phyloP scores from a whole-genome alignment of 1,139 yeast genomes.

The Candida sp. region DNA sequence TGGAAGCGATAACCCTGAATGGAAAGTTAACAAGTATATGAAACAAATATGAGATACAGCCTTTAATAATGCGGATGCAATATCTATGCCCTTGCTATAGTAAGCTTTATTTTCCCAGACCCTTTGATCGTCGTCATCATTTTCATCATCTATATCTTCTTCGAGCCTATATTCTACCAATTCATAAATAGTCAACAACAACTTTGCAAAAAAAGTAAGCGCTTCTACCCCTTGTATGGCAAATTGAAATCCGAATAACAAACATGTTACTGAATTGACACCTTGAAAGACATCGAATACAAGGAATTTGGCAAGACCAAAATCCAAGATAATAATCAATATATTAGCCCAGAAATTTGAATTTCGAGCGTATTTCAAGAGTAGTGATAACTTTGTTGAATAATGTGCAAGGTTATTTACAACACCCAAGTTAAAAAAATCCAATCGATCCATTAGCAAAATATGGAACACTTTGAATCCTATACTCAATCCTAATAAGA shows the following conservation, averaged over 20 bases:
- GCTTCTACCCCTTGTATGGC: conserved; percentile 61
- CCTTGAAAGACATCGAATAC: conserved; percentile 57
- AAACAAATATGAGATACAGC: conserved; percentile 29
- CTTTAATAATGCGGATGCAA: conserved; percentile 43
- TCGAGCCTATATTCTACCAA: conserved; percentile 25
- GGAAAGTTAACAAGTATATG: conserved; percentile 38
- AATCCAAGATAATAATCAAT: conserved; percentile 47
- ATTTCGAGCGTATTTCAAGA: conserved; percentile 14
- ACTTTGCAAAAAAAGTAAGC: conserved; percentile 45
- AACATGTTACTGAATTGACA: conserved; percentile 47
- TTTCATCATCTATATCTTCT: conserved; percentile 20
- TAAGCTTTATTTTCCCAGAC: conserved; percentile 73
- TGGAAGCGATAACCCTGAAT: conserved; percentile 60
- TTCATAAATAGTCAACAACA: conserved; percentile 57
- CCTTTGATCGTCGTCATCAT: conserved; percentile 52
- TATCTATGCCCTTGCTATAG: conserved; percentile 56
- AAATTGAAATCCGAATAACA: conserved; percentile 74
- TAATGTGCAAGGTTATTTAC: conserved; percentile 23
- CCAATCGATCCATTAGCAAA: conserved; percentile 64
- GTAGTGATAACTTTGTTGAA: conserved; percentile 27
- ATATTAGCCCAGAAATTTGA: conserved; percentile 29
- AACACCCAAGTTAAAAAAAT: conserved; percentile 41
- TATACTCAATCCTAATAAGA: conserved; percentile 42
- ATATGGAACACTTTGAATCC: conserved; percentile 73
- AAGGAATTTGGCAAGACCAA: conserved; percentile 50